Conservation (phyloP, 2,329 filamentous ascomycete species). For the Emmonsiellopsis sp. region DNA sequence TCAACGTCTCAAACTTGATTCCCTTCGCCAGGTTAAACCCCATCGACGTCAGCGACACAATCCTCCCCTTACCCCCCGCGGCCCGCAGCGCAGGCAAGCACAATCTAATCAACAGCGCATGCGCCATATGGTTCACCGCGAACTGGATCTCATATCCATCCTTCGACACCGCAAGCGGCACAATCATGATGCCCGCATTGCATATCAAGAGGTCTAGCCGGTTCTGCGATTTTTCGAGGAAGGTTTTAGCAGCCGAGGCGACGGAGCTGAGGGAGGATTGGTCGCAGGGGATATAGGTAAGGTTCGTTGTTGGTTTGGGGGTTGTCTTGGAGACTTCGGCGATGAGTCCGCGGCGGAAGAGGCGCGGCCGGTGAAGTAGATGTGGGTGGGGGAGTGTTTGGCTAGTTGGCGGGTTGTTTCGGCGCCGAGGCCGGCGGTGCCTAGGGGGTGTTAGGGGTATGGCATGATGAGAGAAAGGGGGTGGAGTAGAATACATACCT, state of each 20-base stretch:
- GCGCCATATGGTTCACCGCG: slow-evolving; percentile 45
- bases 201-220: slow-evolving; percentile 39
- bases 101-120: slow-evolving; percentile 39
- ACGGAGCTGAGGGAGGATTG: slow-evolving; percentile 37
- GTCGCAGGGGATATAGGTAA: slow-evolving; percentile 31
- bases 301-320: slow-evolving; percentile 22
- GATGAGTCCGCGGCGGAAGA: slow-evolving; percentile 33
- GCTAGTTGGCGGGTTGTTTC: slow-evolving; percentile 37
- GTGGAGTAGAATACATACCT: slow-evolving; percentile 21
- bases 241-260: slow-evolving; percentile 28
- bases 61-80: slow-evolving; percentile 31
- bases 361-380: slow-evolving; percentile 41
- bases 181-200: slow-evolving; percentile 38
- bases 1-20: slow-evolving; percentile 27
- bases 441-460: slow-evolving; percentile 13
- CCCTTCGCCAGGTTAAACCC: slow-evolving; percentile 11
- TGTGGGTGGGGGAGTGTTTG: slow-evolving; percentile 34
- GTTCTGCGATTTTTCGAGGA: slow-evolving; percentile 22
- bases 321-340: slow-evolving; percentile 26
- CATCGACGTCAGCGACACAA: slow-evolving; percentile 33
- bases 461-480: background rate
- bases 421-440: slow-evolving; percentile 41
- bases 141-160: slow-evolving; percentile 45
- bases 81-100: slow-evolving; percentile 35
- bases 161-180: slow-evolving; percentile 27